phyloP scores from a whole-genome alignment of 2,329 filamentous ascomycete species.

The Fusarium transvaalense region DNA sequence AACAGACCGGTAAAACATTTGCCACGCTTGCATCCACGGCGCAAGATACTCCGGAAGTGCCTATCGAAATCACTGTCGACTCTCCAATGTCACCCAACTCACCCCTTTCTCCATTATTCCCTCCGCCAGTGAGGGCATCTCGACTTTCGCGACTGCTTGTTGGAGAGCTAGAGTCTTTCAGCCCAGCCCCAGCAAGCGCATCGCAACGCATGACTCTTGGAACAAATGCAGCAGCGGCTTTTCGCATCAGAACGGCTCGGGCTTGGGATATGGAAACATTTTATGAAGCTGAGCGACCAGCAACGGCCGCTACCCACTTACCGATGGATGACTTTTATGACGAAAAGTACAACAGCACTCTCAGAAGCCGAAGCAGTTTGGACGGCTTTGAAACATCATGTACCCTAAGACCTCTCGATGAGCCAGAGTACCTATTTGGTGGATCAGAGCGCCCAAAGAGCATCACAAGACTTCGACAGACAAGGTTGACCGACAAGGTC shows the following conservation, averaged over 20 bases:
- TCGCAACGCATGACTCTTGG: slow-evolving; percentile 43
- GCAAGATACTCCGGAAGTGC: slow-evolving; percentile 2
- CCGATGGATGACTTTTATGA: slow-evolving; percentile 6
- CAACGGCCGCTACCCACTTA: slow-evolving; percentile 1
- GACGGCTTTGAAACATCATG: slow-evolving; percentile 17
- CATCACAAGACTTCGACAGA: slow-evolving; percentile 32
- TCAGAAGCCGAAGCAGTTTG: slow-evolving; percentile 20
- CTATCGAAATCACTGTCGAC: slow-evolving; percentile 31
- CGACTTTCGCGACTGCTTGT: slow-evolving; percentile 39
- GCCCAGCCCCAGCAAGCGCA: slow-evolving; percentile 16
- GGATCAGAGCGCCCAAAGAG: slow-evolving; percentile 50
- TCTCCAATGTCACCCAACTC: slow-evolving; percentile 25
- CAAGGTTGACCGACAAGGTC: background rate
- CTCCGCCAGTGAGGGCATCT: slow-evolving; percentile 20
- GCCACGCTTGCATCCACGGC: slow-evolving; percentile 54
- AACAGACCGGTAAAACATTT: slow-evolving; percentile 60
- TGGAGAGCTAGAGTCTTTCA: slow-evolving; percentile 34
- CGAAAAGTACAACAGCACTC: slow-evolving; percentile 29
- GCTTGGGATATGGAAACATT: slow-evolving; percentile 37
- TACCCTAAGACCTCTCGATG: slow-evolving; percentile 19
- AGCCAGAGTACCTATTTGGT: slow-evolving; percentile 40
- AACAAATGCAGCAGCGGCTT: slow-evolving; percentile 33
- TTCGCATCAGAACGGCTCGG: slow-evolving; percentile 40
- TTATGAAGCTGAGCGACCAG: slow-evolving; percentile 4
- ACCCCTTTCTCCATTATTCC: slow-evolving; percentile 21